A percentile compares a stretch with the other conserved stretches of the same genome.
phyloP scores from a whole-genome alignment of 257 asterid species.

The Asclepias syriaca region DNA sequence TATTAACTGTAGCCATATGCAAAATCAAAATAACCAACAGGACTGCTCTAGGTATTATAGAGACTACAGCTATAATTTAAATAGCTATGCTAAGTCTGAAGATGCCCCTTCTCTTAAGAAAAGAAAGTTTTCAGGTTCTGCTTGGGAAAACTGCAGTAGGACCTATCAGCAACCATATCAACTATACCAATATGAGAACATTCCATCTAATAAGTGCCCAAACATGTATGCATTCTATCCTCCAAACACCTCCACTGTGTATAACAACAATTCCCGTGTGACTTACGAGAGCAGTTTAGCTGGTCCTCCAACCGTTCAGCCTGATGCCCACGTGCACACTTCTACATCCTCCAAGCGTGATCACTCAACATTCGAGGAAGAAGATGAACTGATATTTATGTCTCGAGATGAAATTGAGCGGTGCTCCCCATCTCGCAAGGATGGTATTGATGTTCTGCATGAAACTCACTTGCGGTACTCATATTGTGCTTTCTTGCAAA shows the following conservation, averaged over 20 bases:
- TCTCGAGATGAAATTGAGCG: slow-evolving; percentile 89
- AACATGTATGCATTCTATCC: slow-evolving; percentile 17
- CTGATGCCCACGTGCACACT: slow-evolving; percentile 27
- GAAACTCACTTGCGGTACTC: slow-evolving; percentile 88
- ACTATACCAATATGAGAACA: slow-evolving; percentile 13
- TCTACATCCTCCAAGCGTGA: slow-evolving; percentile 52
- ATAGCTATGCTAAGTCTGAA: slow-evolving; percentile 37
- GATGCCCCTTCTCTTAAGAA: slow-evolving; percentile 49
- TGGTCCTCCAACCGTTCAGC: slow-evolving; percentile 25
- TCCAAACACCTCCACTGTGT: slow-evolving; percentile 24
- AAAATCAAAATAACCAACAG: slow-evolving; percentile 24
- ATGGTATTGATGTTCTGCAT: slow-evolving; percentile 73
- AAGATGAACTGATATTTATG: slow-evolving; percentile 49
- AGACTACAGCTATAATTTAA: slow-evolving; percentile 29
- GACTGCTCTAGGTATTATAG: slow-evolving; percentile 29
- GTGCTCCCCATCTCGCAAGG: slow-evolving; percentile 90
- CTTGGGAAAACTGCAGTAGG: slow-evolving; percentile 40
- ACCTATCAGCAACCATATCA: slow-evolving; percentile 43
- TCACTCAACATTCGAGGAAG: slow-evolving; percentile 70
- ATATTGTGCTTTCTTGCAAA: slow-evolving; percentile 85
- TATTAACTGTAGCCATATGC: slow-evolving; percentile 21
- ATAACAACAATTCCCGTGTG: slow-evolving; percentile 22
- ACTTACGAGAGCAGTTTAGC: slow-evolving; percentile 23
- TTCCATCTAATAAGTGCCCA: slow-evolving; percentile 20
- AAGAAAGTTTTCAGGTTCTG: slow-evolving; percentile 57